Base-by-base conservation (phyloP, 2,329 filamentous ascomycete genomes). In the Trichophaea hybrida region DNA sequence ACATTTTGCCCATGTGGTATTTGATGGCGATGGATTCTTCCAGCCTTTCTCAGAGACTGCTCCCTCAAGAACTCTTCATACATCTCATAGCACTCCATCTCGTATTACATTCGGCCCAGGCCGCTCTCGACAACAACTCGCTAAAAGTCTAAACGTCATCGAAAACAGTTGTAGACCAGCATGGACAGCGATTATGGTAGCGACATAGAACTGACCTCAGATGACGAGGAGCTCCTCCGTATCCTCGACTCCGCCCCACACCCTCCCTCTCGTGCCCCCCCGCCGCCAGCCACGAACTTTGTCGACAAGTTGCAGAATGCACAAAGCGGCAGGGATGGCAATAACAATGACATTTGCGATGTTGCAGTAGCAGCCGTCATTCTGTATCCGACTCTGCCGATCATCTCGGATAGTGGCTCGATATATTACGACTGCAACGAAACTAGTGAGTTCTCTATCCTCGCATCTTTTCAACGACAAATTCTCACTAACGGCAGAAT, bases 101-200 rank as follows among this genome's bases (percentile, higher is more conserved):
- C 24, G 24, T 24, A n/a, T n/a, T n/a, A n/a, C n/a, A n/a, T n/a
- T n/a, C n/a, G n/a, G n/a, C 24, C 24, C 24, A 24, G 3, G 24
- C 24, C 24, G 24, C 24, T 1, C 24, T 3, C 24, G 24, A 3
- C 24, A 24, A 24, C 24, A 24, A 24, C 24, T 24, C 24, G 24
- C 24, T 24, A 24, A 24, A 24, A 24, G 24, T 24, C 24, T 24
- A 3, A 24, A 24, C 24, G 24, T 24, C 24, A 24, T 24, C 24
- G 24, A 24, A 24, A 24, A 24, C 24, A 24, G 24, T 24, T 24
- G 24, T 3, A 24, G 24, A 3, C 24, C 1, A 24, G 1, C 40
- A 13, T 6, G 6, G 6, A 13, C 17, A 64, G 60, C 40, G 57
- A 65, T 51, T 65, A 65, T 58, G 63, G 63, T 24, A 63, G 59